A percentile compares a stretch with the other conserved stretches of the same genome.
Evolutionary conservation across 306 rosid species (phyloP).

Genomic region (Cucurbita ficifolia): DNA sequence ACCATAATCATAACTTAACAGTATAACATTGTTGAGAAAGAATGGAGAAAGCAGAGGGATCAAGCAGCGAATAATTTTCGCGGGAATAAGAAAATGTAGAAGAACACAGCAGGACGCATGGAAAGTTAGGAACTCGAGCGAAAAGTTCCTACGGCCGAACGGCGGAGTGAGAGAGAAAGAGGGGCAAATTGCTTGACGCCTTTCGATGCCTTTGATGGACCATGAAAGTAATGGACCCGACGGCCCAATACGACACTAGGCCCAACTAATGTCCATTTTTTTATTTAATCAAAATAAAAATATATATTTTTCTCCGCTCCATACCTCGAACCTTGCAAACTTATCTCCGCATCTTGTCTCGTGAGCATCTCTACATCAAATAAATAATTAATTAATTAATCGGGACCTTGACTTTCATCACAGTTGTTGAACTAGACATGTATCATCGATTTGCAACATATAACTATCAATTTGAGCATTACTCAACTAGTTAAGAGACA

Average conservation of each 20-base stretch:
- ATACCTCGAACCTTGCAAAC: no score
- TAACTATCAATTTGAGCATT: no score
- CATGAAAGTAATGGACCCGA: not conserved
- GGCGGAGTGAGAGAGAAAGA: not conserved
- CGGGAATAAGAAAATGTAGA: not conserved
- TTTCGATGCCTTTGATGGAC: not conserved
- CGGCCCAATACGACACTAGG: not conserved
- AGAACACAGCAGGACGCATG: not conserved
- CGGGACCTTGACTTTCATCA: no score
- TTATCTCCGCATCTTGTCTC: no score
- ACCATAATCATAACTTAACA: not conserved
- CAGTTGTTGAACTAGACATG: no score
- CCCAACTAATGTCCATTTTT: no score
- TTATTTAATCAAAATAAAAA: no score
- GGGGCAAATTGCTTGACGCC: not conserved
- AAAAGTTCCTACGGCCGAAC: not conserved
- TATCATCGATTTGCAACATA: no score
- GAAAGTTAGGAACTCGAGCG: not conserved
- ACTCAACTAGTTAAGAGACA: no score
- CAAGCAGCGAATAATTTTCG: not conserved
- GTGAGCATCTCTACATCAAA: no score
- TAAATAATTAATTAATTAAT: no score
- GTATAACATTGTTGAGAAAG: not conserved
- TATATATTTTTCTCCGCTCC: no score
- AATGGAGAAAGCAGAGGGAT: not conserved